phyloP scores from a whole-genome alignment of 768 basidiomycete genomes.

The Sutorius australiensis region DNA sequence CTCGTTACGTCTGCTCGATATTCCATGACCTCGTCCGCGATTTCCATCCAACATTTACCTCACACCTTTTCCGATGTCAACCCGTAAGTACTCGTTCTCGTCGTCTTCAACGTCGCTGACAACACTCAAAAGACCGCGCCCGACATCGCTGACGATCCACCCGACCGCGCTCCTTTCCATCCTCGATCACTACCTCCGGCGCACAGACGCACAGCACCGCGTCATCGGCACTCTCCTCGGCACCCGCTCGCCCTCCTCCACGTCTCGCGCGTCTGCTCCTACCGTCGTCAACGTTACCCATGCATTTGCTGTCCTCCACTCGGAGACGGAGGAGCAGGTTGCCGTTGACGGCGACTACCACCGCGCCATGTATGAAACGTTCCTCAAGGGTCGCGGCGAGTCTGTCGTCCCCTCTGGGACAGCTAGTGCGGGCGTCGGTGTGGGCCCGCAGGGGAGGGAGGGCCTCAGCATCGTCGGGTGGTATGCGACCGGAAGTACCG shows the following conservation, averaged over 20 bases:
- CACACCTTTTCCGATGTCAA: slow-evolving; percentile 28
- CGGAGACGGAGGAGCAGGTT: slow-evolving; percentile 88
- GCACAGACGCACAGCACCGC: slow-evolving; percentile 74
- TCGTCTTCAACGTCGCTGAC: not conserved
- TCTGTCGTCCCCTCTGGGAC: slow-evolving; percentile 12
- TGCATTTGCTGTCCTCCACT: slow-evolving; percentile 90
- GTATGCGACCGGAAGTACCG: slow-evolving; percentile 73
- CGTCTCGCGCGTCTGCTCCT: not conserved
- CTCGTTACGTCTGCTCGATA: not conserved
- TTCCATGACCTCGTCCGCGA: slow-evolving; percentile 39
- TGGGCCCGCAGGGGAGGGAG: slow-evolving; percentile 35
- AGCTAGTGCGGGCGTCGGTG: slow-evolving; percentile 15
- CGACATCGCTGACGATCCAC: slow-evolving; percentile 75
- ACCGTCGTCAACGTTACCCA: slow-evolving; percentile 65
- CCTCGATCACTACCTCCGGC: slow-evolving; percentile 93
- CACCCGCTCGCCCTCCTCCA: slow-evolving; percentile 52
- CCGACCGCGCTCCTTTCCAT: slow-evolving; percentile 92
- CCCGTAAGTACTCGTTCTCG: slow-evolving; percentile 29
- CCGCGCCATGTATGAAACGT: slow-evolving; percentile 87
- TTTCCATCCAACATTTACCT: slow-evolving; percentile 36
- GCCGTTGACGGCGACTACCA: slow-evolving; percentile 98
- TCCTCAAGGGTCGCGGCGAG: slow-evolving; percentile 60
- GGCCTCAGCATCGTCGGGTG: slow-evolving; percentile 94
- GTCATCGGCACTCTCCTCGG: slow-evolving; percentile 97
- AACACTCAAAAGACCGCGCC: slow-evolving; percentile 51